Percentiles rank a stretch among this genome's conserved stretches.
Conservation (phyloP, 768 basidiomycete species). For the Cystoderma amianthinum region DNA sequence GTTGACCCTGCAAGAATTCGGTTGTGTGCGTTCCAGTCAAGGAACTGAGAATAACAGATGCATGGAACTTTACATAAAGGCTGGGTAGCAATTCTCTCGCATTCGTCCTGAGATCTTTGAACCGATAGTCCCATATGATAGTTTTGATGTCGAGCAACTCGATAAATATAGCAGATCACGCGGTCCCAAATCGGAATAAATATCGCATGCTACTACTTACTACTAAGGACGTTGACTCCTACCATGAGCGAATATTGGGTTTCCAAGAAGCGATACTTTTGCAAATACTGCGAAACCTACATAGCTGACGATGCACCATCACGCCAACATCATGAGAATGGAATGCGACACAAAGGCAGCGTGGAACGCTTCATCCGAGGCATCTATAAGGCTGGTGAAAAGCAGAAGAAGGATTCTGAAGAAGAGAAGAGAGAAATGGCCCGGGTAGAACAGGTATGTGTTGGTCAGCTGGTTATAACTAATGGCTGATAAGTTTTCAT, state of each 20-base stretch:
- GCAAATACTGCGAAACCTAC: slow-evolving; percentile 97
- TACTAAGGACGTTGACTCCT: no score
- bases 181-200: no score
- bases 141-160: no score
- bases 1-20: no score
- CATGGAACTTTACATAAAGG: no score
- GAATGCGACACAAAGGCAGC: slow-evolving; percentile 90
- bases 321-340: slow-evolving; percentile 85
- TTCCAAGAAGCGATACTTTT: slow-evolving; percentile 86
- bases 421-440: slow-evolving; percentile 87
- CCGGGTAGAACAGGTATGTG: slow-evolving; percentile 69
- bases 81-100: no score
- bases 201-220: no score
- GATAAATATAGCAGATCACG: no score
- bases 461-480: background rate
- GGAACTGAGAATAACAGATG: no score
- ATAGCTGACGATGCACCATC: slow-evolving; percentile 96
- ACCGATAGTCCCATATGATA: no score
- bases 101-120: no score
- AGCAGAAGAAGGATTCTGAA: slow-evolving; percentile 75
- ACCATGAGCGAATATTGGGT: slow-evolving; percentile 91
- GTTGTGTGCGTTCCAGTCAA: no score
- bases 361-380: slow-evolving; percentile 87
- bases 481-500: slow-evolving; percentile 5
- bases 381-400: slow-evolving; percentile 90